These are phyloP conservation scores for Ustilaginoidea virens DNA, from an alignment of 2,329 filamentous ascomycete genomes.

Conservation along the genomic window DNA sequence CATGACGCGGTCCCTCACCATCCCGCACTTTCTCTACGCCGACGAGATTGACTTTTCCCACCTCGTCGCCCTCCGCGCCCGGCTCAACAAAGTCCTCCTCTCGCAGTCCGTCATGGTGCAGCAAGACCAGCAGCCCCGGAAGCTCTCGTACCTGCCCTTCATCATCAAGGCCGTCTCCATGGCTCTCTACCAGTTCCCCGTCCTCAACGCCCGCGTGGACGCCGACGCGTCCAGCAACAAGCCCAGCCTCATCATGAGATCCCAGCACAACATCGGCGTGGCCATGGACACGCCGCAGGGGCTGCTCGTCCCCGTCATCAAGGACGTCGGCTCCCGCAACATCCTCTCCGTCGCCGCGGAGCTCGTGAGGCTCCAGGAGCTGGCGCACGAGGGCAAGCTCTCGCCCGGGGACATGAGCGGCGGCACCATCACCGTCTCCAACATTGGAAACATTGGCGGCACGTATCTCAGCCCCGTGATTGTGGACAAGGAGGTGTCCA, in stretches of 20 bases:
- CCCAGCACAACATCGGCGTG: constrained; percentile 85
- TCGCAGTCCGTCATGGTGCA: constrained; percentile 18
- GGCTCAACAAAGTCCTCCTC: constrained; percentile 52
- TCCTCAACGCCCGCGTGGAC: constrained; percentile 79
- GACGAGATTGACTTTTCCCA: constrained; percentile 74
- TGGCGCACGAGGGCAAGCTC: constrained; percentile 63
- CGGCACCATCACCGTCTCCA: constrained; percentile 89
- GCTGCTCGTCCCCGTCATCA: constrained; percentile 82
- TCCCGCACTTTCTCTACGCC: constrained; percentile 91
- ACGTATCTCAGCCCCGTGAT: constrained; percentile 86
- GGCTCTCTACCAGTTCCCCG: constrained; percentile 63
- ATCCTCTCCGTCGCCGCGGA: constrained; percentile 67
- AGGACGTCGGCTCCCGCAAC: constrained; percentile 62
- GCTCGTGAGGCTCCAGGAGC: constrained; percentile 54
- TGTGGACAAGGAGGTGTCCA: constrained; percentile 79
- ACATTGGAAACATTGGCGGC: constrained; percentile 89
- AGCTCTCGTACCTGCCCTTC: constrained; percentile 84
- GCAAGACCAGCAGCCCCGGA: constrained; percentile 36
- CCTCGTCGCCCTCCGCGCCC: constrained; percentile 56
- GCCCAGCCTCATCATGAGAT: constrained; percentile 62
- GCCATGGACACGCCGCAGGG: constrained; percentile 88
- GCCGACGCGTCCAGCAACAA: constrained; percentile 53
- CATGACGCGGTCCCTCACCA: constrained; percentile 83
- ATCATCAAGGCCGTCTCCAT: constrained; percentile 91
- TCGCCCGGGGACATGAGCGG: constrained; percentile 60